Evolutionary conservation across 2,329 filamentous ascomycete genomes (phyloP), one percentile per base, ranked within the genome.

Genomic region (Aspergillus oerlinghausenensis): DNA sequence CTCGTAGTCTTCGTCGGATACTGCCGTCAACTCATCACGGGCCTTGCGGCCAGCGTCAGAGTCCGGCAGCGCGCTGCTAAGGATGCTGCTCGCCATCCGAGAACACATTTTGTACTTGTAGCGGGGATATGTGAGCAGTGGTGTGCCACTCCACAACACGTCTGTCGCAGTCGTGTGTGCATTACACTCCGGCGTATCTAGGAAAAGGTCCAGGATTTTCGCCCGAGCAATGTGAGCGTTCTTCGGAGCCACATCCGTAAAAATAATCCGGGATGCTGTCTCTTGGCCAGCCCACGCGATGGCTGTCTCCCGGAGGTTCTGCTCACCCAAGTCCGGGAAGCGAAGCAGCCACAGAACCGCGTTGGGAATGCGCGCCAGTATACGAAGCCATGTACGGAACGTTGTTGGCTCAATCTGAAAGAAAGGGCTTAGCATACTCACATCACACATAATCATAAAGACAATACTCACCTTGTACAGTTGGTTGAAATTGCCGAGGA

Each of bases 91-190:
- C 6, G 93, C 94, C 89, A 99, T 99, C 54, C 94, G 89, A 47
- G 91, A 96, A 74, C 94, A 99, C 94, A 99, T 99, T 75, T 99
- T 99, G 77, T 97, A 97, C 51, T 89, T 84, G 73, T 97, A 97
- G 38, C 94, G 85, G 10, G 94, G 92, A 29, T 94, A 80, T 0
- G 94, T 99, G 28, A 99, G 80, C 23, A 99, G 79, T 4, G 94
- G 94, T 0, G 94, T 97, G 65, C 92, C 95, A 52, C 90, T 95
- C 94, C 94, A 99, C 6, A 99, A 80, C 1, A 97, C 88, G 68
- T 99, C 94, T 11, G 94, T 95, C 1, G 94, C 94, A 1, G 94
- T 99, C 1, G 94, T 99, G 73, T 99, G 94, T 1, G 92, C 94
- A 69, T 99, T 99, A 76, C 94, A 99, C 74, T 99, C 94, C 1